Conservation (phyloP, 176 grass and related monocot species). For the Puya raimondii region DNA sequence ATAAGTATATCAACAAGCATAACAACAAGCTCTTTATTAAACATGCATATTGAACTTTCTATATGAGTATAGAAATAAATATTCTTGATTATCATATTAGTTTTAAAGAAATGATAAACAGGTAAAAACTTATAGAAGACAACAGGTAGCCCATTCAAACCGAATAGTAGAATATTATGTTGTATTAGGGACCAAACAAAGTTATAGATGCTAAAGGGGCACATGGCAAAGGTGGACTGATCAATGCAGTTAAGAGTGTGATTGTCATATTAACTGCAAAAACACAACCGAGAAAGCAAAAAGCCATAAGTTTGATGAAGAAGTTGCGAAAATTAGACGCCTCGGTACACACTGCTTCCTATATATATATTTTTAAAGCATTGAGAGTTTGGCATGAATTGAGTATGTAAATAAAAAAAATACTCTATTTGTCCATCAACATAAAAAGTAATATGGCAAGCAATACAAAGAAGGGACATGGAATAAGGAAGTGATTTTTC, state of each 20-base stretch:
- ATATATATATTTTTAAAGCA: background rate
- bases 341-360: too few relatives aligned
- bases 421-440: background rate
- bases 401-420: background rate
- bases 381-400: background rate
- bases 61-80: conserved; percentile 16
- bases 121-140: too few relatives aligned
- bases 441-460: background rate
- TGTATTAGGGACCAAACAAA: background rate
- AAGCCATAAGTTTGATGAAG: background rate
- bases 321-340: background rate
- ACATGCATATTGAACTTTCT: background rate
- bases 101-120: too few relatives aligned
- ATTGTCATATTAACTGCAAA: too few relatives aligned
- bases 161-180: too few relatives aligned
- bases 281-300: background rate
- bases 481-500: background rate
- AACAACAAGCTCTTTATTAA: too few relatives aligned
- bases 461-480: background rate
- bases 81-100: background rate
- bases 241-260: background rate
- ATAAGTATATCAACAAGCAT: too few relatives aligned
- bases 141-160: too few relatives aligned
- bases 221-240: background rate
- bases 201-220: background rate